Evolutionary conservation across 495 filamentous ascomycete genomes (phyloP), one percentile per base, ranked within the genome.

Genomic region (Neurospora sp.): DNA sequence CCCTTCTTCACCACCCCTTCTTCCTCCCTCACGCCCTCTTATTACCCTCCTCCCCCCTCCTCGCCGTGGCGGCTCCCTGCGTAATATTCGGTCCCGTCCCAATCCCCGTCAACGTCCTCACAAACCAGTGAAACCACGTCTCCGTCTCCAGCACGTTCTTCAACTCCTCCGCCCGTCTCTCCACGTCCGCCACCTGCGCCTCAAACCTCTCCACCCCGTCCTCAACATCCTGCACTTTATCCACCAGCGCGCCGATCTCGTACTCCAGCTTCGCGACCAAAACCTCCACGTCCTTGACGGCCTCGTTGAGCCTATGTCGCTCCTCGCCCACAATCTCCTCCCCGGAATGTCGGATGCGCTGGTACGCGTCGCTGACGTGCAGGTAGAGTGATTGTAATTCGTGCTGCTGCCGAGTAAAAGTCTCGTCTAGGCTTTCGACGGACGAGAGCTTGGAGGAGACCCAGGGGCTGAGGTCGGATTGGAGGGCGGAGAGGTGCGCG

Each of bases 241-340:
- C 91, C 69, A 91, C 86, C 31, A 99, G 84, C 31, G 89, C 91
- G 70, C 89, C 88, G 42, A 98, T 88, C 83, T 99, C 96, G 80
- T 99, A 99, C 77, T 99, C 95, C 74, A 99, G 85, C 85, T 95
- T 96, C 27, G 93, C 93, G 7, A 90, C 90, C 54, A 97, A 84
- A 27, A 90, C 84, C 79, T 97, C 96, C 23, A 98, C 87, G 74
- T 94, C 92, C 79, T 91, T 92, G 72, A 96, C 86, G 39, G 86
- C 86, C 73, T 97, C 96, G 38, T 86, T 89, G 70, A 97, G 82
- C 38, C 87, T 82, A 39, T 85, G 82, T 38, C 89, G 86, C 83
- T 96, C 91, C 39, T 90, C 88, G 1, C 84, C 84, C 10, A 97
- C 78, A 27, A 93, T 83, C 71, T 93, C 90, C 70, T 89, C 88